Percentiles rank a stretch among this genome's conserved stretches.
phyloP scores from a whole-genome alignment of 768 basidiomycete species.

The Mycena galopus region DNA sequence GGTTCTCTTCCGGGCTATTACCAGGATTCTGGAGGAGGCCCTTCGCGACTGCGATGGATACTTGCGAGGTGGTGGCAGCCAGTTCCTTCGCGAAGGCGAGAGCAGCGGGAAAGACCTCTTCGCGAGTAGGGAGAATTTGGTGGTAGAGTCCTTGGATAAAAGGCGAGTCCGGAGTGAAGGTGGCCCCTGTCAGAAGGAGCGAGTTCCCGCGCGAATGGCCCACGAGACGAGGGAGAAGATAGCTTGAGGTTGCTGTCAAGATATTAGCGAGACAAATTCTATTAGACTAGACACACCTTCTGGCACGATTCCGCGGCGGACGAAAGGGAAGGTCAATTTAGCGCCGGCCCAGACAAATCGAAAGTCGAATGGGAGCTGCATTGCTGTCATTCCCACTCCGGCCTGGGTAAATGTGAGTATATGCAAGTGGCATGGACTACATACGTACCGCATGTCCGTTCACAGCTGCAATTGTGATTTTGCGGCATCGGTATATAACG shows the following conservation, averaged over 20 bases:
- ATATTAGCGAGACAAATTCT: neutral
- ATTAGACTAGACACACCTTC: conserved; percentile 53
- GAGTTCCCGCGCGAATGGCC: conserved; percentile 65
- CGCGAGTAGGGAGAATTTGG: conserved; percentile 60
- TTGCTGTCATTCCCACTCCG: conserved; percentile 63
- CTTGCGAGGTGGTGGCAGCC: conserved; percentile 62
- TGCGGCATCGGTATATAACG: conserved; percentile 65
- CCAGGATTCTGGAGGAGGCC: conserved; percentile 65
- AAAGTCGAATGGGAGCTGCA: conserved; percentile 66
- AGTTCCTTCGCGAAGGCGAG: conserved; percentile 66
- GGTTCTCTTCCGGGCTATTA: conserved; percentile 65
- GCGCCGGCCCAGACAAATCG: conserved; percentile 66
- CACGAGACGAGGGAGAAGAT: conserved; percentile 68
- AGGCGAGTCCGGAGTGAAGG: conserved; percentile 59
- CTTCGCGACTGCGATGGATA: conserved; percentile 65
- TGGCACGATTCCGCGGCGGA: conserved; percentile 61
- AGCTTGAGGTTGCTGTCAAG: conserved; percentile 53
- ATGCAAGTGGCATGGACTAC: conserved; percentile 12
- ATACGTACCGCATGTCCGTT: conserved; percentile 62
- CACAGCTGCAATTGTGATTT: conserved; percentile 66
- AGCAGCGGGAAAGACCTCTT: conserved; percentile 66
- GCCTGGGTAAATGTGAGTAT: conserved; percentile 44
- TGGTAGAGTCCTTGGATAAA: conserved; percentile 60
- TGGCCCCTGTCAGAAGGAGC: conserved; percentile 63
- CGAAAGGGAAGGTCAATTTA: conserved; percentile 63